Conservation (phyloP, 257 asterid genomes). For the Solanum rostratum region DNA sequence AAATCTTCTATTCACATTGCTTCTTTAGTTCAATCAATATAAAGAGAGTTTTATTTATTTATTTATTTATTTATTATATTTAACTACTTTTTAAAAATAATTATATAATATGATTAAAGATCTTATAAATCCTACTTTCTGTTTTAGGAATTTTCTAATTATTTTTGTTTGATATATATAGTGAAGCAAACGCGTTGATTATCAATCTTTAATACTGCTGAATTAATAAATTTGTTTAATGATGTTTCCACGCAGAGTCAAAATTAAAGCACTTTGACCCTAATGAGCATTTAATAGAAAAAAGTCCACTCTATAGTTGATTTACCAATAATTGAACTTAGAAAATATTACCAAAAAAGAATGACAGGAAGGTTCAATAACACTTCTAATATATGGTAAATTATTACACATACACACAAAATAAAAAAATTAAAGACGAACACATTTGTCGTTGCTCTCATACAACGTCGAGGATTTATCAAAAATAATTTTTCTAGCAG, state of each 20-base stretch:
- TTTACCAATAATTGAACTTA: not conserved
- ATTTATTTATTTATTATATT: not conserved
- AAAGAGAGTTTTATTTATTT: not conserved
- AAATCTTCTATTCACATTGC: slow-evolving; percentile 1
- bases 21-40: not conserved
- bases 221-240: not conserved
- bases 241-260: not conserved
- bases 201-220: not conserved
- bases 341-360: not conserved
- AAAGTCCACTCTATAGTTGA: not conserved
- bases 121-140: not conserved
- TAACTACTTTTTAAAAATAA: not conserved
- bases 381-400: not conserved
- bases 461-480: not conserved
- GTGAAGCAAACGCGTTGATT: not conserved
- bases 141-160: not conserved
- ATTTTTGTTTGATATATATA: not conserved
- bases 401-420: not conserved
- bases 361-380: not conserved
- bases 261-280: not conserved
- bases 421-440: not conserved
- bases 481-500: not conserved
- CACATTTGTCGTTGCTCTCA: not conserved
- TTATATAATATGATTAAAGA: not conserved
- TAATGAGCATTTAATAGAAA: not conserved